Evolutionary conservation across 306 rosid species (phyloP), one percentile per base, ranked within the genome.

Genomic region (Ammopiptanthus mongolicus): DNA sequence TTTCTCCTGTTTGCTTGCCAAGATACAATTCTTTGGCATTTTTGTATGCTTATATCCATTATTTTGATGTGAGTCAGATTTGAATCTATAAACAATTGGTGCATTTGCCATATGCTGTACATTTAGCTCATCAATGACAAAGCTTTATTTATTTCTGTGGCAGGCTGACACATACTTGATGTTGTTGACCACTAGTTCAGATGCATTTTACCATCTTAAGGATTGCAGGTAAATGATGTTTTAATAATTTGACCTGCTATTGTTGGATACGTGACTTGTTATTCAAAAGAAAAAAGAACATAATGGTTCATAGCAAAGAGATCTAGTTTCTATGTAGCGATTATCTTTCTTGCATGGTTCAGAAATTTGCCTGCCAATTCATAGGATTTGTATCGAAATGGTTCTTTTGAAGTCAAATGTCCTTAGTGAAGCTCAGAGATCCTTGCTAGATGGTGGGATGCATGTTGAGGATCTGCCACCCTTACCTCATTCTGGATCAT

Each of bases 1-100:
- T 91, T 81, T 91, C 97, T 80, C 98, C 98, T 34, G 86, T 93
- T 81, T 93, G 98, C 91, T 82, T 93, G 83, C 98, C 98, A 85
- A 85, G 98, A 91, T 93, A 89, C 84, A 93, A 89, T 76, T 84
- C 97, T 74, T 86, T 91, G 86, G 98, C 98, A 56, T 93, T 93
- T 93, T 87, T 93, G 87, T 87, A 93, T 83, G 92, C 97, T 47
- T 93, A 93, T 78, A 90, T 93, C 74, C 94, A 88, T 84, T 93
- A 73, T 78, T 85, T 93, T 79, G 94, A 93, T 66, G 98, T 93
- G 88, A 91, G 98, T 84, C 41, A 61, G 47, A 68, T 52, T 76
- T 59, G 3, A 21, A 18, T 59, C 33, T 61, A 74, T 55, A 14
- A 28, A 67, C 71, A 41, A 60, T 8, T 42, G 12, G 12, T 2